Conservation (phyloP, 805 yeast species). For the Ogataea paradorogensis region DNA sequence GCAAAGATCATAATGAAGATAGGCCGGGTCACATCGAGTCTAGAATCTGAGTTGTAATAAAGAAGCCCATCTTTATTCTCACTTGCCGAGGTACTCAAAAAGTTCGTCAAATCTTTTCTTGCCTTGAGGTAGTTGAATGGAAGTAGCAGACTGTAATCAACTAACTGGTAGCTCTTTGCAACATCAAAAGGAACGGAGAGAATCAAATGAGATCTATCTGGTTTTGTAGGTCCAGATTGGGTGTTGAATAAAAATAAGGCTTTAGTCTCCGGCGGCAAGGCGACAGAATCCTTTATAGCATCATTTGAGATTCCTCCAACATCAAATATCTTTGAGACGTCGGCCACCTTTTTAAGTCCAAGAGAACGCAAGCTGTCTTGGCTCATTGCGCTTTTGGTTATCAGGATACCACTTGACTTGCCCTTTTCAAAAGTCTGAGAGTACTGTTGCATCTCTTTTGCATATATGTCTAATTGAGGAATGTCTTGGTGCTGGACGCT, state of each 20-base stretch:
- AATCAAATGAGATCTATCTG: slow-evolving; percentile 16
- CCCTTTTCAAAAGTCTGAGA: slow-evolving; percentile 14
- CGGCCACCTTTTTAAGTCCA: slow-evolving; percentile 19
- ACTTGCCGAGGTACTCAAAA: slow-evolving; percentile 2
- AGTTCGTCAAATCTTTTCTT: slow-evolving; percentile 8
- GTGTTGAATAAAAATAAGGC: slow-evolving; percentile 40
- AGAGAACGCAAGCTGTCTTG: slow-evolving; percentile 8
- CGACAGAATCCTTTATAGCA: slow-evolving; percentile 15
- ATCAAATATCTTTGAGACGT: slow-evolving; percentile 11
- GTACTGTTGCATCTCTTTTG: slow-evolving; percentile 14
- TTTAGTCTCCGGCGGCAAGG: slow-evolving; percentile 35
- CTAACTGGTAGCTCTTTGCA: slow-evolving; percentile 34
- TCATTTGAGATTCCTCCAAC: slow-evolving; percentile 12
- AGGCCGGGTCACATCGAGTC: slow-evolving; percentile 30
- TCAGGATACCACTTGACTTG: slow-evolving; percentile 25
- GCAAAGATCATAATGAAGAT: slow-evolving; percentile 38
- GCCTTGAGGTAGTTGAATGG: slow-evolving; percentile 31
- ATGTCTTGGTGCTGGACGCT: slow-evolving; percentile 6
- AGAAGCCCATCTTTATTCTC: slow-evolving; percentile 13
- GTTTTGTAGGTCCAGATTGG: background rate
- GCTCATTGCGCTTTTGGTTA: slow-evolving; percentile 16
- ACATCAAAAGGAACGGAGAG: slow-evolving; percentile 39
- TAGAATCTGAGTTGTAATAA: slow-evolving; percentile 26
- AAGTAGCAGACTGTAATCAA: slow-evolving; percentile 38
- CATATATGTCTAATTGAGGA: slow-evolving; percentile 10